Conservation (phyloP, 1,284 basidiomycete species). For the Malassezia nana region DNA sequence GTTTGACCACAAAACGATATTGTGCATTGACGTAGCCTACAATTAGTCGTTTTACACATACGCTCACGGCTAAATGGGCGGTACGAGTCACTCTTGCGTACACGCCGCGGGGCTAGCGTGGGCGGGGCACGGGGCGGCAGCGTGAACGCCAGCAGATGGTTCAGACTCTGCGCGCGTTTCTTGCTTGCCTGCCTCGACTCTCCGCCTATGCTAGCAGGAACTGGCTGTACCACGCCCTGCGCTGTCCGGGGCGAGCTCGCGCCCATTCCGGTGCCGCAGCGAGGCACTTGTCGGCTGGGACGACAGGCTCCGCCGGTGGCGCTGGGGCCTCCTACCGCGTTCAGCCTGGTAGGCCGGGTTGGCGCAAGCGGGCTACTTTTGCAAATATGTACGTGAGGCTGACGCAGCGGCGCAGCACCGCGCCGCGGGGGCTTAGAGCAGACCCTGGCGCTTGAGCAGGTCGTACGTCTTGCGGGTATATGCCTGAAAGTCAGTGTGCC, state of each 20-base stretch:
- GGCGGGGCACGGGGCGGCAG: conserved; percentile 40
- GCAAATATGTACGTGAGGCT: conserved; percentile 2
- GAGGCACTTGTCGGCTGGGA: background rate
- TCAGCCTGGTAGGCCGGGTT: background rate
- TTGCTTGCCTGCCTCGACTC: conserved; percentile 8
- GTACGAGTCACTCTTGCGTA: conserved; percentile 20
- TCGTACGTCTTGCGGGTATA: conserved; percentile 47
- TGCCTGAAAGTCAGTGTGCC: conserved; percentile 19
- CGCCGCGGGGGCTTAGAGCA: conserved; percentile 20
- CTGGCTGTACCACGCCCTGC: background rate
- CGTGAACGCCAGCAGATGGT: conserved; percentile 44
- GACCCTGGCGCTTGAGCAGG: conserved; percentile 45
- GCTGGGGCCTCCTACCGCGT: conserved; percentile 3
- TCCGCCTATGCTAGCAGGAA: background rate
- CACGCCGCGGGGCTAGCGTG: conserved; percentile 26
- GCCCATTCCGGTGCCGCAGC: background rate
- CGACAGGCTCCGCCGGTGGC: background rate
- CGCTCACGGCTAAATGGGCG: conserved; percentile 45
- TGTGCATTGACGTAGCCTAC: conserved; percentile 44
- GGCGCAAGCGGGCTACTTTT: background rate
- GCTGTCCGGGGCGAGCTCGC: background rate
- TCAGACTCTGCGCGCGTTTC: conserved; percentile 34
- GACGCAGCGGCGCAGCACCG: background rate
- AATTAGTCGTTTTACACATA: conserved; percentile 5
- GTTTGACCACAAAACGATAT: conserved; percentile 46